Evolutionary conservation across 495 filamentous ascomycete species (phyloP), one percentile per base, ranked within the genome.

Genomic region (Penicillium longicatenatum): DNA sequence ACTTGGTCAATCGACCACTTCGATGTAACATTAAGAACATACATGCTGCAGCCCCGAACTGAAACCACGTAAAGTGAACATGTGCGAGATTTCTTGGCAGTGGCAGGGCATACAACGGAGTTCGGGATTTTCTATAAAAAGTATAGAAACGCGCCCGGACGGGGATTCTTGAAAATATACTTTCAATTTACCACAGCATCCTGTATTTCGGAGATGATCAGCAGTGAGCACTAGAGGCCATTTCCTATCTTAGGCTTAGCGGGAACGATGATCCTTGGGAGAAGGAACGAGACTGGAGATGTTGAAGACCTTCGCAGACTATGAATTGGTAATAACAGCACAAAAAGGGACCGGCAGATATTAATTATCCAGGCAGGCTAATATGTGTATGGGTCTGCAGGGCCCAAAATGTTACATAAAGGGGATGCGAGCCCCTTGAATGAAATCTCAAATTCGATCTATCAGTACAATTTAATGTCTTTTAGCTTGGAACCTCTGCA

Each of bases 241-340:
- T 45, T 54, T 54, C 43, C 52, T 26, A 33, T 46, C 39, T 43
- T 46, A 17, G 52, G 42, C 42, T 54, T 54, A 54, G 52, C 20
- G 52, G 52, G 19, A 12, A 19, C 42, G 42, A 45, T 19, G 21
- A 22, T 45, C 17, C 19, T 22, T 16, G 42, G 42, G 42, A 5
- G 42, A 22, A 7, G n/a, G n/a, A 45, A 10, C 19, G 19, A 45
- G 20, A 10, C 42, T 16, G 42, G 12, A 22, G 19, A 45, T 11
- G 16, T 11, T 24, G 17, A 45, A 45, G 7, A 21, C 6, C 11
- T 20, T 11, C 11, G 3, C 42, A 39, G 37, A 7, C 7, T 11
- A 19, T 22, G 42, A 22, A 22, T 24, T 16, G 17, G 22, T 11
- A 21, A 22, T 22, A 22, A 45, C 5, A 24, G 8, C 2, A 12